Conservation (phyloP, 2,329 filamentous ascomycete species). For the Paradendryphiella salina region DNA sequence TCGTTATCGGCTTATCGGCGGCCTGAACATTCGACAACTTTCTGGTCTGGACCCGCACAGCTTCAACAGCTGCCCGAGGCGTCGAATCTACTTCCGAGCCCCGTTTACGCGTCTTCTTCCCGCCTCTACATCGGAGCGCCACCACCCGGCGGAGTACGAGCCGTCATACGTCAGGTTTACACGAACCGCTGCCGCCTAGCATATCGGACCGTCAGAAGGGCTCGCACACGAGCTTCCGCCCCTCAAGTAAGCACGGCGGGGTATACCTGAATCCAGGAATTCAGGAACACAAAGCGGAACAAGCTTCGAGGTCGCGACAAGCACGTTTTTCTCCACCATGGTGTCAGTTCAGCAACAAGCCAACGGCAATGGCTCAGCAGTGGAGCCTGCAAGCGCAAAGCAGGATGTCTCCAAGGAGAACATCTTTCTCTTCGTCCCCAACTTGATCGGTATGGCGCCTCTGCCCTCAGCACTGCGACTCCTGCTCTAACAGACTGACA, state of each 20-base stretch:
- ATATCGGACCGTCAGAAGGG: conserved; percentile 9
- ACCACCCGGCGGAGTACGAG: neutral
- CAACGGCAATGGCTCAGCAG: conserved; percentile 39
- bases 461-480: neutral
- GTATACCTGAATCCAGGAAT: conserved; percentile 2
- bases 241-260: conserved; percentile 14
- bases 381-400: conserved; percentile 19
- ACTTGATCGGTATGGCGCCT: conserved; percentile 53
- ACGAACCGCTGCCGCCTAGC: conserved; percentile 9
- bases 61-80: conserved; percentile 9
- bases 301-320: neutral
- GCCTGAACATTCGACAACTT: conserved; percentile 32
- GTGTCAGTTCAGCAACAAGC: conserved; percentile 31
- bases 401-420: conserved; percentile 52
- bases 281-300: neutral
- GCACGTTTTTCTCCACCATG: conserved; percentile 25
- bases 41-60: conserved; percentile 22
- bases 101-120: neutral
- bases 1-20: conserved; percentile 45
- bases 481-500: conserved; percentile 29
- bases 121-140: neutral
- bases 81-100: neutral
- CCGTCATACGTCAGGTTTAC: conserved; percentile 3
- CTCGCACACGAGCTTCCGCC: conserved; percentile 5
- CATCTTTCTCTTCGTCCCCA: conserved; percentile 59